Percentiles rank a stretch among this genome's conserved stretches.
Conservation (phyloP, 495 filamentous ascomycete genomes). For the Aspergillus indologenus region DNA sequence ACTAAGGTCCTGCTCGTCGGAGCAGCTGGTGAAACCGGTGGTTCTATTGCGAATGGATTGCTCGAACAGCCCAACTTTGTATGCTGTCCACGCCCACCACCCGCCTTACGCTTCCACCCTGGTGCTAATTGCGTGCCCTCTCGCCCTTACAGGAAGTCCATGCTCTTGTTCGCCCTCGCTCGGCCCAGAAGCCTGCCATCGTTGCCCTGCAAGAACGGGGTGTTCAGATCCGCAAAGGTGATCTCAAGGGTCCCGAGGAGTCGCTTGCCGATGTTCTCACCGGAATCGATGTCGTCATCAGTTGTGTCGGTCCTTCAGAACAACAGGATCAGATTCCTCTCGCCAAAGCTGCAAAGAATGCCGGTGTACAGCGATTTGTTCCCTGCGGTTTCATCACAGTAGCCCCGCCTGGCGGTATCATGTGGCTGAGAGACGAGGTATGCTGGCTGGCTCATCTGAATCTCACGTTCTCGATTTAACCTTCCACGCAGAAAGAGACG, state of each 20-base stretch:
- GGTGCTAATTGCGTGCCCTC: slow-evolving; percentile 1
- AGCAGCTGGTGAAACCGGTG: slow-evolving; percentile 48
- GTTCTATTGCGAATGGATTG: slow-evolving; percentile 46
- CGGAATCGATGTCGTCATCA: slow-evolving; percentile 54
- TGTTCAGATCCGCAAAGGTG: slow-evolving; percentile 45
- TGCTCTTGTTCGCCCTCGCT: slow-evolving; percentile 47
- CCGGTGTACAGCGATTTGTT: slow-evolving; percentile 56
- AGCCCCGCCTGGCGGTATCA: slow-evolving; percentile 44
- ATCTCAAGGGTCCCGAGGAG: slow-evolving; percentile 45
- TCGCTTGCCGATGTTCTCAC: slow-evolving; percentile 44
- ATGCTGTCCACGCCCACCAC: slow-evolving; percentile 15
- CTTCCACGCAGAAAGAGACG: slow-evolving; percentile 45
- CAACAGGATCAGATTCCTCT: slow-evolving; percentile 51
- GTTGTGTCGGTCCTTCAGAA: slow-evolving; percentile 44
- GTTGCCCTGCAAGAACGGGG: slow-evolving; percentile 42
- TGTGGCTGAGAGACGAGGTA: slow-evolving; percentile 48
- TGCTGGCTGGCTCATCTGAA: background rate
- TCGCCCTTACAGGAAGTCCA: slow-evolving; percentile 41
- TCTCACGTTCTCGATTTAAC: background rate
- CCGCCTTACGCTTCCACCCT: background rate
- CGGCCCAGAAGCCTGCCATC: slow-evolving; percentile 46
- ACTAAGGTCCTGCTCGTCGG: slow-evolving; percentile 47
- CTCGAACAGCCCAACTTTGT: slow-evolving; percentile 43
- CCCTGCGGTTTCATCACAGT: slow-evolving; percentile 55
- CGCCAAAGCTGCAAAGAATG: slow-evolving; percentile 52